Evolutionary conservation across 1,284 basidiomycete genomes (phyloP), one percentile per base, ranked within the genome.

Genomic region (Moesziomyces sp.): DNA sequence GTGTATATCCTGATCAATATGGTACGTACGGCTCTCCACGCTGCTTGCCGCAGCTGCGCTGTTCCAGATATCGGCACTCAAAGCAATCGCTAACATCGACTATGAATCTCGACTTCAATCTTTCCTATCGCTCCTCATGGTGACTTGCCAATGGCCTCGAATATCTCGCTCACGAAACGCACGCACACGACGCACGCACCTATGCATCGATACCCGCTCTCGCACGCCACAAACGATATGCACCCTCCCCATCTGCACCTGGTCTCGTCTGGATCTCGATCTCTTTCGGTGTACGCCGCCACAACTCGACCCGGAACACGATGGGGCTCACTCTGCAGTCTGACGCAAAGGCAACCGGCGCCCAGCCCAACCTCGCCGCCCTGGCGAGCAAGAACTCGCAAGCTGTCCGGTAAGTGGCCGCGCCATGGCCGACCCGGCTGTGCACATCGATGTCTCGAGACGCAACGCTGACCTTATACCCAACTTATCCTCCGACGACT

Each of bases 291-390:
- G 30, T 11, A 10, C 4, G 30, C 10, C 30, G 30, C 11, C 30
- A 34, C 30, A 10, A 11, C 11, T 34, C 30, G 30, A 34, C 11
- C 30, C 30, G 10, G 30, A 13, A 34, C 13, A 40, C 38, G 38
- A 40, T 40, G 38, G 23, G 18, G 18, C 16, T 11, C 3, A 11
- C 18, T 7, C 11, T 24, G n/a, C 24, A 69, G 71, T 74, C 71
- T 51, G 66, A 74, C 66, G 66, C 71, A 59, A 74, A 70, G 46
- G 56, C 72, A n/a, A 46, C 67, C 14, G 67, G 67, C 54, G 63
- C 66, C 8, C 62, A 70, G 58, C 66, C 76, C 49, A 78, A 78
- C 61, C 71, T 78, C 52, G 76, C 76, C 51, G 76, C 76, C 56
- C 51, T 78, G 56, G 76, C 76, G 19, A 67, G 59, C 55, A 69